phyloP scores from a whole-genome alignment of 2,329 filamentous ascomycete species.

The Beauveria rudraprayagi region DNA sequence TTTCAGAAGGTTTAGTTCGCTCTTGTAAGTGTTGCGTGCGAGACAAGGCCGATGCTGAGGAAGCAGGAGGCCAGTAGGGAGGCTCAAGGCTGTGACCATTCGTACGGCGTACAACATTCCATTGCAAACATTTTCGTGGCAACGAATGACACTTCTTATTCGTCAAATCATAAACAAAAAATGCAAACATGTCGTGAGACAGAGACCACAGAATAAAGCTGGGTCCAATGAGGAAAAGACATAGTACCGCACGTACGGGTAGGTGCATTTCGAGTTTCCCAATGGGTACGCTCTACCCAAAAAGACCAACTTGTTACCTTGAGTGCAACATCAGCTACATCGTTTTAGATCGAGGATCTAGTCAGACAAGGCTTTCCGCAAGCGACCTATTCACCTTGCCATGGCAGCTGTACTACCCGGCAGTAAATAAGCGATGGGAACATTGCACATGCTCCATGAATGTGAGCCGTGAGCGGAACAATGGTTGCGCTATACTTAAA shows the following conservation, averaged over 20 bases:
- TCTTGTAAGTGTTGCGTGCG: no score
- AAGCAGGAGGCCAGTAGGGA: not conserved
- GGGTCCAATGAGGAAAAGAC: not conserved
- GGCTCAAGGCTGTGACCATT: not conserved
- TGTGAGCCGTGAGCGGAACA: not conserved
- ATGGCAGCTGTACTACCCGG: not conserved
- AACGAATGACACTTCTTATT: not conserved
- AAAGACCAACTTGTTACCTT: not conserved
- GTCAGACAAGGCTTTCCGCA: not conserved
- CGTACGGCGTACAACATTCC: not conserved
- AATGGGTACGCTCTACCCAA: not conserved
- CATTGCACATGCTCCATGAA: not conserved
- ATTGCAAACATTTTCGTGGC: not conserved
- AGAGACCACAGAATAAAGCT: not conserved
- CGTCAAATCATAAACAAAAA: not conserved
- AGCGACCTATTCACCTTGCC: not conserved
- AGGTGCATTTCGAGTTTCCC: not conserved
- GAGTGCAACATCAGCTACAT: not conserved
- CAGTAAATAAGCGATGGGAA: conserved; percentile 5
- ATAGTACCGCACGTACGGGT: not conserved
- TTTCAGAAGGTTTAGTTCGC: no score
- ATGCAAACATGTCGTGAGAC: not conserved
- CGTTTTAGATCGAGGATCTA: not conserved
- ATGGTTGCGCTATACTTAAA: not conserved
- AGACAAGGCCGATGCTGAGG: no score